phyloP scores from a whole-genome alignment of 768 basidiomycete species.

The Chalciporus chontae region DNA sequence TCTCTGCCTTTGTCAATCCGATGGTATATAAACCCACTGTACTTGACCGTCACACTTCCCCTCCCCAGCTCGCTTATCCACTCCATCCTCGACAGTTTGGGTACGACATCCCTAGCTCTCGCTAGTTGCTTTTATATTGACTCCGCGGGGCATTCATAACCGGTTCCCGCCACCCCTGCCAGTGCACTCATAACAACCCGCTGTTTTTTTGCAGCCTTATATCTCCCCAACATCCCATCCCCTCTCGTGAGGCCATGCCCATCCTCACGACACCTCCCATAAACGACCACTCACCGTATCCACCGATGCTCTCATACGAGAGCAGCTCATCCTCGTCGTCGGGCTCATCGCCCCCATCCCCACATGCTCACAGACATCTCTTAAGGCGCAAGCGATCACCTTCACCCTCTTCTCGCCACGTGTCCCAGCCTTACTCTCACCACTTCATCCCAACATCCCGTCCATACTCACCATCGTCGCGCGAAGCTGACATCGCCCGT shows the following conservation, averaged over 20 bases:
- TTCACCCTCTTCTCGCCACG: constrained; percentile 27
- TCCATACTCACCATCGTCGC: constrained; percentile 35
- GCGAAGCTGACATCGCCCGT: constrained; percentile 53
- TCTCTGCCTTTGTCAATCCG: constrained; percentile 18
- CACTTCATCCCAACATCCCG: constrained; percentile 12
- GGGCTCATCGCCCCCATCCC: constrained; percentile 11
- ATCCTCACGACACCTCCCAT: not conserved
- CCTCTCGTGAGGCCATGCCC: constrained; percentile 1
- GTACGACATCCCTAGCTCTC: not conserved
- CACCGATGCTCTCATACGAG: constrained; percentile 19
- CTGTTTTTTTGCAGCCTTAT: not conserved
- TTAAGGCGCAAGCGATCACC: constrained; percentile 23
- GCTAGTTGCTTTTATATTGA: not conserved
- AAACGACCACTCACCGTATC: constrained; percentile 2
- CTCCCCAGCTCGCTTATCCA: not conserved
- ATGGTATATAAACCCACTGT: constrained; percentile 30
- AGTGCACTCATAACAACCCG: not conserved
- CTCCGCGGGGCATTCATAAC: constrained; percentile 1
- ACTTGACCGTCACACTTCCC: constrained; percentile 7
- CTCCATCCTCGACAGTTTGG: too few relatives aligned
- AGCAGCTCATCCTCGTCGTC: constrained; percentile 17
- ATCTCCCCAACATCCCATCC: not conserved
- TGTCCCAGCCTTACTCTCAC: constrained; percentile 4
- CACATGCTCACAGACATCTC: constrained; percentile 22
- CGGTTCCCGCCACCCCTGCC: constrained; percentile 9